Percentiles rank a stretch among this genome's conserved stretches.
These are phyloP conservation scores for Trichosanthes truncata DNA, from an alignment of 306 rosid species.

Conservation along the genomic window DNA sequence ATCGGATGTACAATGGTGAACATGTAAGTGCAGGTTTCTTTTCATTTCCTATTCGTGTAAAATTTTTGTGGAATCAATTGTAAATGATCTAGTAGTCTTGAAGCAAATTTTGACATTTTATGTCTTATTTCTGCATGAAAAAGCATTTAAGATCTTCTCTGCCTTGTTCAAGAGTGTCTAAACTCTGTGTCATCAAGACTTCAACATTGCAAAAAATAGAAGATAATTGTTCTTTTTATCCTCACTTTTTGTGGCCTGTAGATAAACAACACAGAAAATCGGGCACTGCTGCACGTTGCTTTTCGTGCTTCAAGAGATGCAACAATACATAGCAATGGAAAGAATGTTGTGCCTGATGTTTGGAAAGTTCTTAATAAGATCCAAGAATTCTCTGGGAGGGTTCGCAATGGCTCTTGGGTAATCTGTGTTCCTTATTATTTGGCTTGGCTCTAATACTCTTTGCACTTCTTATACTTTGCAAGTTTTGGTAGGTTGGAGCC, in stretches of 20 bases:
- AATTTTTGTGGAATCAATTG: not conserved
- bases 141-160: not conserved
- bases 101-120: slow-evolving; percentile 3
- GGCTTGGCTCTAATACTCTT: slow-evolving; percentile 4
- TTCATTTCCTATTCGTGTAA: not conserved
- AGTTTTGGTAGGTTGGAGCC: slow-evolving; percentile 64
- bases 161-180: not conserved
- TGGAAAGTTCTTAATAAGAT: slow-evolving; percentile 84
- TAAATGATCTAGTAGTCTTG: not conserved
- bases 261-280: slow-evolving; percentile 81
- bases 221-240: slow-evolving; percentile 19
- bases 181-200: not conserved
- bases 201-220: slow-evolving; percentile 14
- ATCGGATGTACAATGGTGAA: slow-evolving; percentile 68
- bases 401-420: slow-evolving; percentile 91
- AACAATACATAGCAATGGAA: slow-evolving; percentile 55
- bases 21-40: slow-evolving; percentile 43
- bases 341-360: slow-evolving; percentile 75
- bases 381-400: slow-evolving; percentile 54
- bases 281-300: slow-evolving; percentile 84
- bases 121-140: not conserved
- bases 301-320: slow-evolving; percentile 73
- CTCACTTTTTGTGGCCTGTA: slow-evolving; percentile 16
- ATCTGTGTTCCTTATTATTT: not conserved
- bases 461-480: slow-evolving; percentile 8